Conservation (phyloP, 305 asterid genomes). For the Fraxinus floribunda region DNA sequence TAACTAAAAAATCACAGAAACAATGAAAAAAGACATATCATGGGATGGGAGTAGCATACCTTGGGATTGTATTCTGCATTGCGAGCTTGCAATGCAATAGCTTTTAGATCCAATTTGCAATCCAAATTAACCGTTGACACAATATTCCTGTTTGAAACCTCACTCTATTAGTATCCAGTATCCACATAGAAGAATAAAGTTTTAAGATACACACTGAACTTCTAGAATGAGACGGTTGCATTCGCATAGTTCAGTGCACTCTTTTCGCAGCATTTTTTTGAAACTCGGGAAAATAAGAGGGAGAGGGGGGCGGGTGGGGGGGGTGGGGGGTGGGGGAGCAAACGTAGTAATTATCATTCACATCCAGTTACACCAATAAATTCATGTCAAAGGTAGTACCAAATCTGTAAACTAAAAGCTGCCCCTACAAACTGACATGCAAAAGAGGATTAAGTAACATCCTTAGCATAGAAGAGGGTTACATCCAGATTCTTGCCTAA, state of each 20-base stretch:
- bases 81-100: slow-evolving; percentile 77
- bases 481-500: not conserved
- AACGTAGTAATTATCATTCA: not conserved
- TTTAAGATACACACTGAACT: not conserved
- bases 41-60: slow-evolving; percentile 29
- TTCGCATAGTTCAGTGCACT: not conserved
- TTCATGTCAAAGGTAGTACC: not conserved
- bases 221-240: not conserved
- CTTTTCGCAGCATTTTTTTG: not conserved
- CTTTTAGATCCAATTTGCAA: slow-evolving; percentile 77
- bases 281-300: not conserved
- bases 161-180: not conserved
- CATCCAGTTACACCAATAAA: not conserved
- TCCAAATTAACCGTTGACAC: slow-evolving; percentile 78
- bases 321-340: not conserved
- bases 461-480: not conserved
- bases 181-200: not conserved
- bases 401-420: not conserved
- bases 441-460: not conserved
- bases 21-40: not conserved
- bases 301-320: not conserved
- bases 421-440: not conserved
- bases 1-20: not conserved
- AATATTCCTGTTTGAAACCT: slow-evolving; percentile 31
- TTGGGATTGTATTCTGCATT: slow-evolving; percentile 83